phyloP scores from a whole-genome alignment of 78 protist genomes.

The Acrasis kona region DNA sequence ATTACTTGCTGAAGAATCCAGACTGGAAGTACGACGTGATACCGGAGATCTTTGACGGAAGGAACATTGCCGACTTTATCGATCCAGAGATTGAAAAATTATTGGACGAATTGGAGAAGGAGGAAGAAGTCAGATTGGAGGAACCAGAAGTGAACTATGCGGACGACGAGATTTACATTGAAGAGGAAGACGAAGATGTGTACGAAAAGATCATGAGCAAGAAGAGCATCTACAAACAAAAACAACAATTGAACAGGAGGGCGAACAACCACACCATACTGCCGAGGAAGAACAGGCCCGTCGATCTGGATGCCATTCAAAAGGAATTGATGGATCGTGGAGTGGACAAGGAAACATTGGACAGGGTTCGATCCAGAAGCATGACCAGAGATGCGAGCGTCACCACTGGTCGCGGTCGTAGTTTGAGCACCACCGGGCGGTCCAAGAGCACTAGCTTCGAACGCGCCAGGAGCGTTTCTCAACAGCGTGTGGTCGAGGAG shows the following conservation, averaged over 20 bases:
- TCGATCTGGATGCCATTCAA: neutral
- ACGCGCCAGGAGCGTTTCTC: neutral
- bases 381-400: neutral
- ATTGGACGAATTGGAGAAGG: constrained; percentile 75
- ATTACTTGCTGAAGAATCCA: constrained; percentile 33
- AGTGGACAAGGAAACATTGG: neutral
- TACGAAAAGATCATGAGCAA: neutral
- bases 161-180: neutral
- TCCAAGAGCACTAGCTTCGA: neutral
- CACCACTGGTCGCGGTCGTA: neutral
- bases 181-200: neutral
- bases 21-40: constrained; percentile 89
- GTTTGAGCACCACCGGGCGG: neutral
- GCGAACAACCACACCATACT: neutral
- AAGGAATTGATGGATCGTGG: neutral
- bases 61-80: constrained; percentile 88
- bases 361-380: neutral
- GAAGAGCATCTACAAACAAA: neutral
- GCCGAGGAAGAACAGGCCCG: neutral
- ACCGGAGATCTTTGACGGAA: constrained; percentile 98
- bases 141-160: constrained; percentile 8
- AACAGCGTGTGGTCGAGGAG: neutral
- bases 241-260: neutral
- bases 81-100: constrained; percentile 84
- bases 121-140: constrained; percentile 53